Evolutionary conservation across 768 basidiomycete species (phyloP).

Genomic region (Phanerochaete carnosa): DNA sequence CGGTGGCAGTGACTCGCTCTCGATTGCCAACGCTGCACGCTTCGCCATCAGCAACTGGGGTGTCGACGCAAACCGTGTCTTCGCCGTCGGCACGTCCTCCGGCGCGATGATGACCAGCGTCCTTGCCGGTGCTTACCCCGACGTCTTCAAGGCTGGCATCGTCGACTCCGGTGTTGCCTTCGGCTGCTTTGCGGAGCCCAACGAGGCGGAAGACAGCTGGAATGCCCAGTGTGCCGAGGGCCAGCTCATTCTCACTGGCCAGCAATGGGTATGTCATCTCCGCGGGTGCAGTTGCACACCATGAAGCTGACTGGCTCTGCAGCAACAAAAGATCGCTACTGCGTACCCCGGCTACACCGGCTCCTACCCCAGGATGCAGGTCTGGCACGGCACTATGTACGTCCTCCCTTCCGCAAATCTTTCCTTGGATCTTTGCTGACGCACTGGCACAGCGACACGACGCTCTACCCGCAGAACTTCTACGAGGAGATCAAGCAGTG

Average conservation of each 20-base stretch:
- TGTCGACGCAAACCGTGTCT: slow-evolving; percentile 44
- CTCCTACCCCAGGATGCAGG: background rate
- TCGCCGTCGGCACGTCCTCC: slow-evolving; percentile 49
- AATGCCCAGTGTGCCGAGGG: slow-evolving; percentile 45
- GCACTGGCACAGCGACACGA: slow-evolving; percentile 37
- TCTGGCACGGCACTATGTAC: slow-evolving; percentile 5
- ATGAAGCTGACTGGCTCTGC: background rate
- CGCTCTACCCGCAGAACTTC: slow-evolving; percentile 48
- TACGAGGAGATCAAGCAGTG: slow-evolving; percentile 51
- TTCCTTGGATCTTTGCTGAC: background rate
- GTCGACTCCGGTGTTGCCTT: slow-evolving; percentile 52
- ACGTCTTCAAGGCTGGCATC: slow-evolving; percentile 46
- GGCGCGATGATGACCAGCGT: slow-evolving; percentile 64
- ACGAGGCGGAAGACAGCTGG: slow-evolving; percentile 33
- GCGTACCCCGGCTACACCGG: slow-evolving; percentile 2
- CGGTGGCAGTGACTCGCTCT: slow-evolving; percentile 52
- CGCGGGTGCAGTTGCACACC: too few species aligned
- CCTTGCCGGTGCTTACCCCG: slow-evolving; percentile 50
- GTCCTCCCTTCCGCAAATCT: background rate
- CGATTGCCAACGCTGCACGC: slow-evolving; percentile 43
- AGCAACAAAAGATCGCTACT: background rate
- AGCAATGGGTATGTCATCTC: slow-evolving; percentile 35
- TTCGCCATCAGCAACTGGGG: slow-evolving; percentile 47
- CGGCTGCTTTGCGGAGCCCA: slow-evolving; percentile 46
- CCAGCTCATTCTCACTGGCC: slow-evolving; percentile 39